These are phyloP conservation scores for Catunica adiposa DNA, from an alignment of 2,329 filamentous ascomycete genomes.

Conservation along the genomic window DNA sequence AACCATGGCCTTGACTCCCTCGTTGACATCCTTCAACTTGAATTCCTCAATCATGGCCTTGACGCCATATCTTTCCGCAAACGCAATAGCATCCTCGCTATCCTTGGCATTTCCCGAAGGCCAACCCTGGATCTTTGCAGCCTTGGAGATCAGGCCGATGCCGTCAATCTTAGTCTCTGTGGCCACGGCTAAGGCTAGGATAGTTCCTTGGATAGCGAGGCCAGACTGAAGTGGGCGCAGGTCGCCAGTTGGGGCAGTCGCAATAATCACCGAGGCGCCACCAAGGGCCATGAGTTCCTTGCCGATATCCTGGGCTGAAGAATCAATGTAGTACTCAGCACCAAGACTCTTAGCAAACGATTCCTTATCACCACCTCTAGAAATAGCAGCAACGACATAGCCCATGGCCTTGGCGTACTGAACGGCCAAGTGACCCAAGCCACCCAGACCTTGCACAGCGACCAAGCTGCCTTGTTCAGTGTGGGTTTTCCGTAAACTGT, in stretches of 20 bases:
- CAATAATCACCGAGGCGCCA: conserved; percentile 43
- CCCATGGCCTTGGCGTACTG: conserved; percentile 65
- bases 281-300: conserved; percentile 38
- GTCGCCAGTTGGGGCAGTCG: conserved; percentile 41
- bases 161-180: conserved; percentile 26
- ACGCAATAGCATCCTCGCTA: conserved; percentile 48
- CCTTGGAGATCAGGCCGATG: conserved; percentile 28
- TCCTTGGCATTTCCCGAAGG: conserved; percentile 47
- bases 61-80: conserved; percentile 43
- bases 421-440: conserved; percentile 60
- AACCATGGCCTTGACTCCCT: conserved; percentile 28
- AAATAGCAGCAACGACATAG: conserved; percentile 53
- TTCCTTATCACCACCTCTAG: conserved; percentile 47
- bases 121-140: conserved; percentile 45
- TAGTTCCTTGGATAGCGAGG: conserved; percentile 36
- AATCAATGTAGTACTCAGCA: conserved; percentile 32
- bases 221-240: conserved; percentile 37
- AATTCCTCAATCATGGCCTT: conserved; percentile 51
- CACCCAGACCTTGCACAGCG: conserved; percentile 53
- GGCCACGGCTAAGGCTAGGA: conserved; percentile 41
- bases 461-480: conserved; percentile 34
- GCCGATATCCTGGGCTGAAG: conserved; percentile 32
- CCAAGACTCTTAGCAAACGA: conserved; percentile 41
- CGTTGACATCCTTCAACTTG: conserved; percentile 33
- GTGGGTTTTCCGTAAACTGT: conserved; percentile 37